A percentile compares a stretch with the other conserved stretches of the same genome.
These are phyloP conservation scores for Geotrichum ghanense DNA, from an alignment of 805 yeast genomes.

Conservation along the genomic window DNA sequence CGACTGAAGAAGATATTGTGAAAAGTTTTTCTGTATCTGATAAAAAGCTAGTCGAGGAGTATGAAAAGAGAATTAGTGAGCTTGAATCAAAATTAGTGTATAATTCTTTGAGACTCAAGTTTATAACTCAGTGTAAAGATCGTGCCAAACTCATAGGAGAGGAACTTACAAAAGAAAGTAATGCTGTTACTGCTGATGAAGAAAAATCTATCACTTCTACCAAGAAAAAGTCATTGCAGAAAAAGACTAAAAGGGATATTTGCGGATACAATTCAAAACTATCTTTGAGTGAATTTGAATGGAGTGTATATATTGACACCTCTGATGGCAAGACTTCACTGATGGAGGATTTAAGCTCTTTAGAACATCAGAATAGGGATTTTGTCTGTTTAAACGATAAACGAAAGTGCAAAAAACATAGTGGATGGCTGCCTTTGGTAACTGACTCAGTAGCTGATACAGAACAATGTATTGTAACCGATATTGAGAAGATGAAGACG, in stretches of 20 bases:
- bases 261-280: constrained; percentile 16
- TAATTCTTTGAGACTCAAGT: constrained; percentile 4
- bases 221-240: background rate
- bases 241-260: constrained; percentile 8
- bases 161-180: constrained; percentile 12
- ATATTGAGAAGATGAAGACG: background rate
- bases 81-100: background rate
- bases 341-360: background rate
- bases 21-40: background rate
- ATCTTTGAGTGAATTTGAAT: constrained; percentile 5
- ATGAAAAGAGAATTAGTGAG: background rate
- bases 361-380: constrained; percentile 5
- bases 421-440: constrained; percentile 13
- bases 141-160: constrained; percentile 14
- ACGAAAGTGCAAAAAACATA: constrained; percentile 16
- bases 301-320: constrained; percentile 2
- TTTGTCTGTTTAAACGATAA: constrained; percentile 12
- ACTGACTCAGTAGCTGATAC: constrained; percentile 6
- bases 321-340: background rate
- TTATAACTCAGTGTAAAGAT: constrained; percentile 13
- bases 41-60: background rate
- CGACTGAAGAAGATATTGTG: background rate
- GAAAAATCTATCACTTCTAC: background rate
- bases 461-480: background rate
- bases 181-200: background rate